Conservation (phyloP, 1,284 basidiomycete genomes). For the Cerrena zonata region DNA sequence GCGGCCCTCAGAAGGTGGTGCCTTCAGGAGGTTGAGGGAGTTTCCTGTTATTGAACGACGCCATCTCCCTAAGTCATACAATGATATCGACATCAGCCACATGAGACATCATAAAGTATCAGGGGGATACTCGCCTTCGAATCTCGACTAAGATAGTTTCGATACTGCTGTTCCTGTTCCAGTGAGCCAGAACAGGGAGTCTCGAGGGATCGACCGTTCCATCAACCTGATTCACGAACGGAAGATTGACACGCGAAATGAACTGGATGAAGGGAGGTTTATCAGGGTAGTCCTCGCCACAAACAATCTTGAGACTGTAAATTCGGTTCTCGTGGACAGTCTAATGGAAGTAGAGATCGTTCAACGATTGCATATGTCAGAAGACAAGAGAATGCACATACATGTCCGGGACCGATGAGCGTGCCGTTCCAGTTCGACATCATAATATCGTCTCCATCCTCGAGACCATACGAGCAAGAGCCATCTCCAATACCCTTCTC, state of each 20-base stretch:
- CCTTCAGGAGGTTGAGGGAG: constrained; percentile 92
- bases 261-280: constrained; percentile 76
- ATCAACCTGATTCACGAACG: constrained; percentile 75
- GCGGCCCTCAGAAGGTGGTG: constrained; percentile 46
- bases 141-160: constrained; percentile 89
- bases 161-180: constrained; percentile 73
- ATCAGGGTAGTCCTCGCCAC: constrained; percentile 82
- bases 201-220: constrained; percentile 76
- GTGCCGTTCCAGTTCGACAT: constrained; percentile 99
- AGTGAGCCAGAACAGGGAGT: constrained; percentile 65
- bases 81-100: background rate
- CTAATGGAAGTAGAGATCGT: constrained; percentile 35
- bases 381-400: constrained; percentile 38
- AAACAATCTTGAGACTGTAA: constrained; percentile 90
- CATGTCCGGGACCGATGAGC: constrained; percentile 96
- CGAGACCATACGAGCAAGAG: constrained; percentile 90
- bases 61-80: constrained; percentile 77
- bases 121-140: constrained; percentile 60
- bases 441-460: constrained; percentile 87
- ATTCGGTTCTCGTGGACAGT: constrained; percentile 98
- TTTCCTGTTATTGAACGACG: constrained; percentile 84
- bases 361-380: background rate
- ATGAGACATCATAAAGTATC: background rate
- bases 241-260: constrained; percentile 88
- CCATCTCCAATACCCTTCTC: constrained; percentile 99